These are phyloP conservation scores for Alternaria brassicicola DNA, from an alignment of 2,329 filamentous ascomycete genomes.

Conservation along the genomic window DNA sequence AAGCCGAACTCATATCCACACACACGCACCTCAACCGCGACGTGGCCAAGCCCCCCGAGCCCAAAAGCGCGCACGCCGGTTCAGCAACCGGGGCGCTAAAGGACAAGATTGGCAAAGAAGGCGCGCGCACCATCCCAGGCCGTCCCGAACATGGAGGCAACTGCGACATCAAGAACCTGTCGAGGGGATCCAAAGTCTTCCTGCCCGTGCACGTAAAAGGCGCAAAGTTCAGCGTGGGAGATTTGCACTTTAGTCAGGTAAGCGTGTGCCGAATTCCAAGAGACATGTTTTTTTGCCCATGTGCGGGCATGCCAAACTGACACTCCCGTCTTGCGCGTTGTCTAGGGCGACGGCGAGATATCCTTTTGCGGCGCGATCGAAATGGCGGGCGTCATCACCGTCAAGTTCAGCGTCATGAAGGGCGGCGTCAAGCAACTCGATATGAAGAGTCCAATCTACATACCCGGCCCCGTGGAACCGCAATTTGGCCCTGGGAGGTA, in stretches of 20 bases:
- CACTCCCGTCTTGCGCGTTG: too few species aligned
- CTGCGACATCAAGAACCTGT: slow-evolving; percentile 89
- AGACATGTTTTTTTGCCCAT: too few species aligned
- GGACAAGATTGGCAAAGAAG: slow-evolving; percentile 74
- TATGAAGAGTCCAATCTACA: slow-evolving; percentile 83
- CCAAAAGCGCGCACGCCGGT: slow-evolving; percentile 75
- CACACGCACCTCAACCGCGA: slow-evolving; percentile 64
- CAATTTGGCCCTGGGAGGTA: slow-evolving; percentile 83
- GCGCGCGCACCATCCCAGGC: slow-evolving; percentile 83
- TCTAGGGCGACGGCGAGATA: slow-evolving; percentile 84
- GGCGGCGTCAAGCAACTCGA: slow-evolving; percentile 74
- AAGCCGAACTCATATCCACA: slow-evolving; percentile 76
- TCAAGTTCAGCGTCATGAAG: slow-evolving; percentile 89
- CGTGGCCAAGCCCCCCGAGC: slow-evolving; percentile 79
- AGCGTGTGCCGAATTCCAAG: too few species aligned
- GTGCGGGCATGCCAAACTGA: too few species aligned
- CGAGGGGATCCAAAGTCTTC: slow-evolving; percentile 79
- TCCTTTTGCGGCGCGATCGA: slow-evolving; percentile 80
- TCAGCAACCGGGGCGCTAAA: slow-evolving; percentile 63
- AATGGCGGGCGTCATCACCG: slow-evolving; percentile 89
- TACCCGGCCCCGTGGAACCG: slow-evolving; percentile 85
- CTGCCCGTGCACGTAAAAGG: slow-evolving; percentile 85
- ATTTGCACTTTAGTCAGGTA: slow-evolving; percentile 79
- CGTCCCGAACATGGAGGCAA: slow-evolving; percentile 88
- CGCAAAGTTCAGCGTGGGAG: slow-evolving; percentile 88